Conservation (phyloP, 345 rosid species). For the Eucalyptus curtisii region DNA sequence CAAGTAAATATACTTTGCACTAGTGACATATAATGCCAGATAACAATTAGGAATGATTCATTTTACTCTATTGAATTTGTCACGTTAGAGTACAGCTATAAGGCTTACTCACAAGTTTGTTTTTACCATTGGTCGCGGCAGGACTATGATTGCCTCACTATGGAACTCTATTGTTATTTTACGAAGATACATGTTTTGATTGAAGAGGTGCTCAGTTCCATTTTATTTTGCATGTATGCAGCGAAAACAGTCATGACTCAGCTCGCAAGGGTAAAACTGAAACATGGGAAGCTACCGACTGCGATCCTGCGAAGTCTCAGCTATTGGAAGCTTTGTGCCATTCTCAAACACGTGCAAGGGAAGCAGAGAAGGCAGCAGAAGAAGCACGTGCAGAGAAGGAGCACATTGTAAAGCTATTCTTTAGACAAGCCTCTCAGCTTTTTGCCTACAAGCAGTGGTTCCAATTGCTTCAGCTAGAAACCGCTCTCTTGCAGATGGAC, state of each 20-base stretch:
- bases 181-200: background rate
- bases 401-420: constrained; percentile 61
- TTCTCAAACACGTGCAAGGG: constrained; percentile 97
- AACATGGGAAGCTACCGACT: constrained; percentile 15
- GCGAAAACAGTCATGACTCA: background rate
- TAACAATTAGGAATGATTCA: background rate
- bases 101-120: background rate
- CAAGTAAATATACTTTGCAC: background rate
- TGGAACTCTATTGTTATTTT: background rate
- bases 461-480: constrained; percentile 75
- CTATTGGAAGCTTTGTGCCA: constrained; percentile 79
- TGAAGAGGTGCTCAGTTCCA: background rate
- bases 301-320: constrained; percentile 53
- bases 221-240: background rate
- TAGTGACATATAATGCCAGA: background rate
- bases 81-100: background rate
- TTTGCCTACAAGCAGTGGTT: constrained; percentile 92
- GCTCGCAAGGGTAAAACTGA: background rate
- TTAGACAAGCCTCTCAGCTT: constrained; percentile 91
- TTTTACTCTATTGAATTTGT: background rate
- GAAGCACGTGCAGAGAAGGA: constrained; percentile 77
- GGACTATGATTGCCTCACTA: background rate
- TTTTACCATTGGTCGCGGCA: background rate
- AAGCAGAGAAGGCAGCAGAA: constrained; percentile 89
- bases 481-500: constrained; percentile 45